Evolutionary conservation across 371 early-diverging fungal genomes (phyloP), one percentile per base, ranked within the genome.

Genomic region (Entomophthora muscae): DNA sequence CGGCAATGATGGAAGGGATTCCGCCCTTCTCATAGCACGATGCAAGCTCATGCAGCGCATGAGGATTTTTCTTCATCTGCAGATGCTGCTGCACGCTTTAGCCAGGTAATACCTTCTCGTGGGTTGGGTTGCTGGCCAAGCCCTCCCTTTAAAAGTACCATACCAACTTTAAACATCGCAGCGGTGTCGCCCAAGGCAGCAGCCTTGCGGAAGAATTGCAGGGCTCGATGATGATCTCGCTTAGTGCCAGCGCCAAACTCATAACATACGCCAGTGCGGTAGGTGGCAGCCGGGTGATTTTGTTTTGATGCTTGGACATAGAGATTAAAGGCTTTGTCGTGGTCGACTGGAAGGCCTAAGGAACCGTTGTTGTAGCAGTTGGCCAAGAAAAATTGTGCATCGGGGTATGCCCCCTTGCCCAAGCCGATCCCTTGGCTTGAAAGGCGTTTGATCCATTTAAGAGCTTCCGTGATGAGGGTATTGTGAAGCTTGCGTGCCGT

Each of bases 91-190:
- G 95, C 93, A 17, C 94, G 79, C 74, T 91, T 94, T 61, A 95
- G 78, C 96, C 93, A 93, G 23, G 85, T 89, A 29, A 93, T 76
- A 27, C 86, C 96, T 67, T 97, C 95, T n/a, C 90, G 79, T 26
- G 85, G 87, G 63, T 85, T 83, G 32, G 75, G 63, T 0, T 79
- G 66, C 60, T 84, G 81, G 2, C 80, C 82, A 63, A 89, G 76
- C 66, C 80, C 69, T 0, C 95, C 95, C 67, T 88, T 84, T 69
- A 94, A 67, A 61, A 91, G 63, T 17, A 89, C 78, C 73, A 92
- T 82, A 5, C 95, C 98, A 17, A 95, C 74, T 73, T 95, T 95
- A 79, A 91, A 94, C 95, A 98, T 95, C 32, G 94, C 95, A 0
- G 85, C 82, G 21, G 88, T 84, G 66, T 96, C 93, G n/a, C 94